Evolutionary conservation across 176 grass and related monocot genomes (phyloP).

Genomic region (Bonia amplexicaulis): DNA sequence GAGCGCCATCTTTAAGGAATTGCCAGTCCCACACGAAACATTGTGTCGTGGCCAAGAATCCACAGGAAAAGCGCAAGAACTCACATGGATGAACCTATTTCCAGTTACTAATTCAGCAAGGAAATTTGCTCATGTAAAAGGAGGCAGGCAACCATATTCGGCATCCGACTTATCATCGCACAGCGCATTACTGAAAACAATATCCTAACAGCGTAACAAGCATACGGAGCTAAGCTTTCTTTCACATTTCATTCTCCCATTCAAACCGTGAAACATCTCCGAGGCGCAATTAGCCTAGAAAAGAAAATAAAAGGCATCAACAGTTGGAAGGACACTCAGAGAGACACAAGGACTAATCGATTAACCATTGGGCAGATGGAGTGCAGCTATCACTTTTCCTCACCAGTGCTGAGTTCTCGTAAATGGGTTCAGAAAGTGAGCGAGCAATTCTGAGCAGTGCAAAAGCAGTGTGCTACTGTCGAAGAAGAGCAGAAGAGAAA

Average conservation of each 20-base stretch:
- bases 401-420: constrained; percentile 13
- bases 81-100: neutral
- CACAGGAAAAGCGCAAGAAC: neutral
- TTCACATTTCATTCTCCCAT: neutral
- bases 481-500: neutral
- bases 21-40: constrained; percentile 17
- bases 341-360: neutral
- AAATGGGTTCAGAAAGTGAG: constrained; percentile 24
- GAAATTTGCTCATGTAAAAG: constrained; percentile 2
- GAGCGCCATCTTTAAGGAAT: constrained; percentile 6
- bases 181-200: neutral
- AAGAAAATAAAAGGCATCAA: neutral
- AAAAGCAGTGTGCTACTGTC: neutral
- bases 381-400: neutral
- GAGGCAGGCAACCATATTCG: neutral
- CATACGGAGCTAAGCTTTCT: neutral
- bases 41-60: constrained; percentile 6
- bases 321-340: neutral
- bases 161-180: neutral
- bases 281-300: neutral
- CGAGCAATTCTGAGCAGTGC: neutral
- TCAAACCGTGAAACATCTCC: neutral
- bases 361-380: constrained; percentile 1
- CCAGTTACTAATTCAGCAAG: neutral
- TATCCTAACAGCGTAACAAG: neutral